Conservation (phyloP, 2,329 filamentous ascomycete genomes). For the Penicillium sp. region DNA sequence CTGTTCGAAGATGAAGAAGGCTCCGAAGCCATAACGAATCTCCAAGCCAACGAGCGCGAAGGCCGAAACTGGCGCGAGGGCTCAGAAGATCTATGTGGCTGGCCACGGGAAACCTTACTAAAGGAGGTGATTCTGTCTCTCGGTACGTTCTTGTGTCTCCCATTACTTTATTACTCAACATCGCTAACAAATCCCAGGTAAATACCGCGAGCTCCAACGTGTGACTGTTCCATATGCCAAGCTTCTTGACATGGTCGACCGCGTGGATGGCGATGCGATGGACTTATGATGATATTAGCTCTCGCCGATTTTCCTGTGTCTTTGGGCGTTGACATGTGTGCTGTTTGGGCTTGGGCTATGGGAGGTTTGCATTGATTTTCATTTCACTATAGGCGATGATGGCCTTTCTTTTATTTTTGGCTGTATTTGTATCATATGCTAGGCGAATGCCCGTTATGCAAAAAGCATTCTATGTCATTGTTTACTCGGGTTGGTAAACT, state of each 20-base stretch:
- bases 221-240: slow-evolving; percentile 93
- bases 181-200: slow-evolving; percentile 57
- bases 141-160: slow-evolving; percentile 57
- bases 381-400: neutral
- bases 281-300: slow-evolving; percentile 27
- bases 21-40: slow-evolving; percentile 29
- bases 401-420: too few species aligned
- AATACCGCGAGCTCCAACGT: slow-evolving; percentile 91
- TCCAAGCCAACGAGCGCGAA: slow-evolving; percentile 38
- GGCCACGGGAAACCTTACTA: slow-evolving; percentile 81
- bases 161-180: slow-evolving; percentile 11
- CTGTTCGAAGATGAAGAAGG: slow-evolving; percentile 59
- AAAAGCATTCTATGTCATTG: neutral
- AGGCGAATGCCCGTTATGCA: neutral
- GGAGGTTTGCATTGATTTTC: slow-evolving; percentile 10
- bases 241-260: slow-evolving; percentile 60
- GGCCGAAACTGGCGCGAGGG: slow-evolving; percentile 46
- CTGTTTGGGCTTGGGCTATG: slow-evolving; percentile 6
- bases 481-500: neutral
- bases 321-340: slow-evolving; percentile 21
- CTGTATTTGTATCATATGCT: neutral
- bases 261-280: slow-evolving; percentile 36
- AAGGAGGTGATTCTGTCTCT: slow-evolving; percentile 91
- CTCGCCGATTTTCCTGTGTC: neutral
- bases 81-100: slow-evolving; percentile 78